A percentile compares a stretch with the other conserved stretches of the same genome.
These are phyloP conservation scores for Dothiorella sarmentorum DNA, from an alignment of 2,329 filamentous ascomycete genomes.

Conservation along the genomic window DNA sequence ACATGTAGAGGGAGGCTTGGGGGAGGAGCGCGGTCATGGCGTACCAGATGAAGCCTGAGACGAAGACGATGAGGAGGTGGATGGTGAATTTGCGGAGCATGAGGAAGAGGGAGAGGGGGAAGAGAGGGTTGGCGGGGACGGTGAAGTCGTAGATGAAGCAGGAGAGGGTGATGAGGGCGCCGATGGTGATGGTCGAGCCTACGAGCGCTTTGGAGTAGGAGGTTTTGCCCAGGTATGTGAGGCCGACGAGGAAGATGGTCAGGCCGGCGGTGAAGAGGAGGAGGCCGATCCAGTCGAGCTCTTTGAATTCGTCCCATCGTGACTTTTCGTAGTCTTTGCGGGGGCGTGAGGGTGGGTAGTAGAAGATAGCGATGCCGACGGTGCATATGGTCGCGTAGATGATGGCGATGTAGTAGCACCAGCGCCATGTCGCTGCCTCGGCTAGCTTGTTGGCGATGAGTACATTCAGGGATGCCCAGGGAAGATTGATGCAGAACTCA, in stretches of 20 bases:
- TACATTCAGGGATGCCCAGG: slow-evolving; percentile 39
- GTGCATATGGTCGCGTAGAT: slow-evolving; percentile 43
- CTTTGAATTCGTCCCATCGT: slow-evolving; percentile 30
- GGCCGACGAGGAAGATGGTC: slow-evolving; percentile 46
- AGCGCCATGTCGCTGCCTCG: slow-evolving; percentile 37
- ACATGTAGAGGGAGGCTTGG: slow-evolving; percentile 24
- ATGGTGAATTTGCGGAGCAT: slow-evolving; percentile 29
- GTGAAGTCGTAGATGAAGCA: slow-evolving; percentile 25
- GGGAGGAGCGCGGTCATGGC: slow-evolving; percentile 25
- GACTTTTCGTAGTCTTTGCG: slow-evolving; percentile 30
- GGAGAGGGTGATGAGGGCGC: slow-evolving; percentile 23
- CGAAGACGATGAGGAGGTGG: slow-evolving; percentile 28
- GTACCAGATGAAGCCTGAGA: slow-evolving; percentile 32
- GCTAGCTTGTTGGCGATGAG: slow-evolving; percentile 41
- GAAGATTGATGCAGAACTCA: slow-evolving; percentile 23
- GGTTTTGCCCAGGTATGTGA: slow-evolving; percentile 43
- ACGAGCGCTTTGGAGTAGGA: slow-evolving; percentile 29
- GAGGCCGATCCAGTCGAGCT: slow-evolving; percentile 48
- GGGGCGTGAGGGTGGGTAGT: slow-evolving; percentile 47
- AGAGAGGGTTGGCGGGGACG: slow-evolving; percentile 26
- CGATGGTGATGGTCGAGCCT: slow-evolving; percentile 28
- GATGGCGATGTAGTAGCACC: slow-evolving; percentile 40
- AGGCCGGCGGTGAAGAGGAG: slow-evolving; percentile 47
- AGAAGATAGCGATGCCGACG: slow-evolving; percentile 44
- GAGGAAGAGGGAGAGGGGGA: slow-evolving; percentile 30